Evolutionary conservation across 1,284 basidiomycete genomes (phyloP), one percentile per base, ranked within the genome.

Genomic region (Malassezia psittaci): DNA sequence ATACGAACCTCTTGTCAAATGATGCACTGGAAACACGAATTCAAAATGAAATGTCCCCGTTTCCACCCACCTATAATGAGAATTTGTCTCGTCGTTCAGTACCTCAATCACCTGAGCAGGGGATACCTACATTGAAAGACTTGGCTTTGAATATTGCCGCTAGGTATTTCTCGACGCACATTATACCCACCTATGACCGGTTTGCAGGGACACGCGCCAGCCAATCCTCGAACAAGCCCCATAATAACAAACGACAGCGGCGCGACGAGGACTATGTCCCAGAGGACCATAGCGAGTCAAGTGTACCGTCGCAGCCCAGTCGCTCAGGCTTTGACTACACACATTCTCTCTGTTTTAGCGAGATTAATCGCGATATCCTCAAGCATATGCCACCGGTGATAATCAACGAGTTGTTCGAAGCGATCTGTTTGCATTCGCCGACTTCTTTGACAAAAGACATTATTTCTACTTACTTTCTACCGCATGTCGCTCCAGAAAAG

Each of bases 41-140:
- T 12, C 55, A 57, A 38, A 57, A 57, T 34, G 55, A 57, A 16
- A 57, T 43, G 46, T 57, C 55, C n/a, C 55, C 55, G 2, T 57
- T 52, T 40, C 55, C 55, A 16, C 48, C 55, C 18, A 48, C 50
- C 21, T 57, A 41, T n/a, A 47, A 38, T 3, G 55, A 51, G 37
- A 49, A 57, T 7, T 50, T 57, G 8, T 57, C 55, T 13, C 48
- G 49, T 4, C 24, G 55, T 13, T 18, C 39, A 18, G 46, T 48
- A 12, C 40, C 19, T 18, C 41, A 16, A 32, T 32, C 41, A 24
- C 21, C 16, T 1, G 1, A 43, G 41, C 21, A 16, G 6, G 29
- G 19, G n/a, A 15, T 54, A 12, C 52, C 52, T 9, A 51, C 15
- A 8, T 44, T 56, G 38, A 42, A 45, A 5, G 18, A 11, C 13